Base-by-base conservation (phyloP, 176 grass and related monocot species). In the Oryza officinalis region DNA sequence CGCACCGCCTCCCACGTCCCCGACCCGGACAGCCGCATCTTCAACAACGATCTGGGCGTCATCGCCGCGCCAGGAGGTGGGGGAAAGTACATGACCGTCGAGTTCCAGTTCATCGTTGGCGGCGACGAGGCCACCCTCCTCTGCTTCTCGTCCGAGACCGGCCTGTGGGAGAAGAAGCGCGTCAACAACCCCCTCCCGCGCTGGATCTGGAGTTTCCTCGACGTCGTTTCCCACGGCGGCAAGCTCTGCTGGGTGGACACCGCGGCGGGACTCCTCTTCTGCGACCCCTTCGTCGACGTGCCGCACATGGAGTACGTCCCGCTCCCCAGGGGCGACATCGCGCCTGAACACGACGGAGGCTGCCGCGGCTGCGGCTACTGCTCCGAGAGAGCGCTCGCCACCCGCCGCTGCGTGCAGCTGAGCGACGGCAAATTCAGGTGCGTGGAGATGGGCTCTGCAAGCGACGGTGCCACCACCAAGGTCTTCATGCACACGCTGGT, bases 231-330 rank as follows among this genome's bases (percentile, higher is more conserved):
- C 40, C 70, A 74, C 37, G 70, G 31, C 7, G 81, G 70, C 69
- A 74, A 74, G 70, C 43, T 77, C 74, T 69, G 35, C 74, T 85
- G 74, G 77, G 77, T 72, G 27, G 69, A 79, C 27, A 30, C 4
- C 8, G 15, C 63, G 22, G 27, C n/a, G 22, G 84, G 69, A 27
- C 27, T 80, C n/a, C 64, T 69, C 13, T 31, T 17, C 12, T 77
- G 32, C 49, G 47, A 50, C 18, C 47, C 47, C 15, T 50, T 50
- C 47, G 47, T 1, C 17, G 17, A 10, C 0, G 18, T 46, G n/a
- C n/a, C n/a, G n/a, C n/a, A n/a, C n/a, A n/a, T 65, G 81, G 18
- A 9, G 66, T 74, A 47, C 59, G 70, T 83, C 15, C 59, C 22
- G 1, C 81, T n/a, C n/a, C n/a, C n/a, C n/a, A n/a, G n/a, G n/a